Conservation (phyloP, 176 grass and related monocot genomes). For the Juncus effusus region DNA sequence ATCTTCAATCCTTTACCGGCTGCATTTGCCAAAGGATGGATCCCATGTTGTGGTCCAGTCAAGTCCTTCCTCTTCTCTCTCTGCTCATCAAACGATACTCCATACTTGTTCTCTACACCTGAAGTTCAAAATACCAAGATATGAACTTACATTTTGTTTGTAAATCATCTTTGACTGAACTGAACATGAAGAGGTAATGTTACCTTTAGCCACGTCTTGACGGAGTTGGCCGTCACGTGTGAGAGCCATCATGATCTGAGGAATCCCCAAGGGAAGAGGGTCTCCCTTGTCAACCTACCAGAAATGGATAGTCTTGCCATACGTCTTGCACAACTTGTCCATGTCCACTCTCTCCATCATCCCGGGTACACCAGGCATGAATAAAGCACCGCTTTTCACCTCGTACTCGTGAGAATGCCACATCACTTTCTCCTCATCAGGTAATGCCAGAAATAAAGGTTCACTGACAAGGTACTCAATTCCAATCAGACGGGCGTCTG, state of each 20-base stretch:
- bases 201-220: slow-evolving; percentile 44
- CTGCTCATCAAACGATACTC: slow-evolving; percentile 63
- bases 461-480: slow-evolving; percentile 64
- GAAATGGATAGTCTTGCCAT: slow-evolving; percentile 84
- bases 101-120: slow-evolving; percentile 64
- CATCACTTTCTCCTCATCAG: slow-evolving; percentile 80
- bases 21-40: slow-evolving; percentile 81
- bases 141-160: neutral
- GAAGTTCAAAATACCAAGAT: neutral
- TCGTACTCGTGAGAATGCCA: slow-evolving; percentile 94
- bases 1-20: slow-evolving; percentile 63
- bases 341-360: slow-evolving; percentile 51
- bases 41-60: slow-evolving; percentile 61
- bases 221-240: slow-evolving; percentile 61
- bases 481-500: slow-evolving; percentile 59
- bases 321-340: slow-evolving; percentile 49
- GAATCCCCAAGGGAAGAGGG: slow-evolving; percentile 52
- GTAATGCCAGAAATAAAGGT: slow-evolving; percentile 59
- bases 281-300: slow-evolving; percentile 90
- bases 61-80: slow-evolving; percentile 66
- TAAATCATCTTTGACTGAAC: neutral
- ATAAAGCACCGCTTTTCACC: slow-evolving; percentile 63
- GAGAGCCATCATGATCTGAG: slow-evolving; percentile 88
- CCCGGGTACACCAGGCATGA: slow-evolving; percentile 63
- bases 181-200: neutral